These are phyloP conservation scores for Aspergillus hiratsukae DNA, from an alignment of 2,329 filamentous ascomycete genomes.

Conservation along the genomic window DNA sequence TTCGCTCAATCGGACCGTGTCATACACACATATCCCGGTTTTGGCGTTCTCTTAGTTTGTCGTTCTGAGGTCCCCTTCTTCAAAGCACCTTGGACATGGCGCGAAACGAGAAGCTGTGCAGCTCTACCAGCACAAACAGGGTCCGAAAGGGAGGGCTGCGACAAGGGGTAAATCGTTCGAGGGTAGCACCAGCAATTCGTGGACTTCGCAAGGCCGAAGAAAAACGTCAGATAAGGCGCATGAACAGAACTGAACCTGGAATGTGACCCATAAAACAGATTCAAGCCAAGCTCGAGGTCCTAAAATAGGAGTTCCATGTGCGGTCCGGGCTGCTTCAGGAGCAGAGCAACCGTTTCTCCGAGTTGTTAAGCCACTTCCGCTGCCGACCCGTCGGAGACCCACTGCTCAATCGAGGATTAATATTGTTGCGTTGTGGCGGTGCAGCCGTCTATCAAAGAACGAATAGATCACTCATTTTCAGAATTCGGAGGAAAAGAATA, in stretches of 20 bases:
- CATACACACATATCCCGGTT: slow-evolving; percentile 28
- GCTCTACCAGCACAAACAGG: not conserved
- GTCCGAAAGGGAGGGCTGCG: slow-evolving; percentile 1
- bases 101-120: slow-evolving; percentile 7
- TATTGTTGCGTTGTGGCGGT: slow-evolving; percentile 30
- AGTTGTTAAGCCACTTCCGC: slow-evolving; percentile 27
- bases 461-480: not conserved
- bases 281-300: not conserved
- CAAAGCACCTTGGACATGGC: slow-evolving; percentile 24
- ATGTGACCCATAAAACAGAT: not conserved
- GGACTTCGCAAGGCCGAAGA: not conserved
- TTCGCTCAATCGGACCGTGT: slow-evolving; percentile 19
- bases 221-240: not conserved
- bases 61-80: not conserved
- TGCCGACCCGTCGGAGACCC: slow-evolving; percentile 24
- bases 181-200: not conserved
- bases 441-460: slow-evolving; percentile 1
- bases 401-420: slow-evolving; percentile 22
- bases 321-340: slow-evolving; percentile 5
- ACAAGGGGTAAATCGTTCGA: slow-evolving; percentile 1
- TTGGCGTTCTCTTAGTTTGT: not conserved
- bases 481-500: not conserved
- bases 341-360: slow-evolving; percentile 10
- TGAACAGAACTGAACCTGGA: not conserved
- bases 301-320: slow-evolving; percentile 1